Evolutionary conservation across 257 asterid species (phyloP).

Genomic region (Salvia miltiorrhiza): DNA sequence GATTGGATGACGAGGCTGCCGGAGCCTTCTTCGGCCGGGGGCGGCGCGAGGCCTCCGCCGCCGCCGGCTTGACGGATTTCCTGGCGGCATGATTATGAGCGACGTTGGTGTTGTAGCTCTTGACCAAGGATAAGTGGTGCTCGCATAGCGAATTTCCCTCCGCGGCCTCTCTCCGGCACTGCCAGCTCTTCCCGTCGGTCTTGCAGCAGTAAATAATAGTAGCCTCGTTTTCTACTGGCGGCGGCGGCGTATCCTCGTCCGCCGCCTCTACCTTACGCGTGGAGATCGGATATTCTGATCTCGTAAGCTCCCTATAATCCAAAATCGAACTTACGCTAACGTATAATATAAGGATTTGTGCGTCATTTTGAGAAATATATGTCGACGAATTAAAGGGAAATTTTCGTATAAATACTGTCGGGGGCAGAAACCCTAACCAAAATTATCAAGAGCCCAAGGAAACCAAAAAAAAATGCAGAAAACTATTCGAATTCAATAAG

Average conservation of each 20-base stretch:
- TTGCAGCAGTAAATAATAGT: slow-evolving; percentile 30
- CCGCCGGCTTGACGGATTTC: slow-evolving; percentile 16
- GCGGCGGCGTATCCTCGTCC: neutral
- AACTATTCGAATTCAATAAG: slow-evolving; percentile 17
- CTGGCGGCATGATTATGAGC: no score
- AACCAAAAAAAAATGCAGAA: neutral
- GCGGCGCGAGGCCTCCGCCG: no score
- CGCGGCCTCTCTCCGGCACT: slow-evolving; percentile 41
- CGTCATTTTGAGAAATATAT: slow-evolving; percentile 1
- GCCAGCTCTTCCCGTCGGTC: slow-evolving; percentile 66
- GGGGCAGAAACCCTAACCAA: slow-evolving; percentile 46
- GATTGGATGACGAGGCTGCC: slow-evolving; percentile 29
- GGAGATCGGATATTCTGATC: neutral
- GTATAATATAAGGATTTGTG: neutral
- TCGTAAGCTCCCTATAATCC: neutral
- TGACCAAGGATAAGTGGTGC: slow-evolving; percentile 36
- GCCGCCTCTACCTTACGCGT: neutral
- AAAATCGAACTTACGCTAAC: neutral
- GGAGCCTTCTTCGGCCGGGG: slow-evolving; percentile 28
- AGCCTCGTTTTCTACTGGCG: neutral
- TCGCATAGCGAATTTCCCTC: slow-evolving; percentile 42
- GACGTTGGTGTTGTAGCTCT: slow-evolving; percentile 21
- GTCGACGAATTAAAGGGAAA: slow-evolving; percentile 19
- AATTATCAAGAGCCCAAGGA: slow-evolving; percentile 1
- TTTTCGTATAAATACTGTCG: neutral